These are phyloP conservation scores for Helicostylum pulchrum DNA, from an alignment of 192 early-diverging fungal species.

Conservation along the genomic window DNA sequence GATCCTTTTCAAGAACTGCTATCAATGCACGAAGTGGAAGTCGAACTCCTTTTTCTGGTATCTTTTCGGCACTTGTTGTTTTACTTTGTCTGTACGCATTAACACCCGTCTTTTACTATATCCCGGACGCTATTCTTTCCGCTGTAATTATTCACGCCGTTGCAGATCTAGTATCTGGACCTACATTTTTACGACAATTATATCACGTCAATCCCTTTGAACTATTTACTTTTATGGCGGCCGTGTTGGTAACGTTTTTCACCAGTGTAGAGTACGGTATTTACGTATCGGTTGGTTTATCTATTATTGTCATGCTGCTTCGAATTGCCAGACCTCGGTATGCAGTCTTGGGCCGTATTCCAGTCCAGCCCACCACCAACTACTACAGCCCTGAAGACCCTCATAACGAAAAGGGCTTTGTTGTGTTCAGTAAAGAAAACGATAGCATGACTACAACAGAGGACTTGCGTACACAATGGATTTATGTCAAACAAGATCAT, in stretches of 20 bases:
- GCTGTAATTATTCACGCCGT: slow-evolving; percentile 85
- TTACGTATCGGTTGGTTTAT: slow-evolving; percentile 67
- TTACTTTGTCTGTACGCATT: slow-evolving; percentile 72
- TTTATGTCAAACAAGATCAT: slow-evolving; percentile 25
- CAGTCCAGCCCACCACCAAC: neutral
- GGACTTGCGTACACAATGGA: slow-evolving; percentile 13
- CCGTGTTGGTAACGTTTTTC: slow-evolving; percentile 60
- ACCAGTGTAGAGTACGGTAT: slow-evolving; percentile 65
- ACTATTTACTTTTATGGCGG: slow-evolving; percentile 42
- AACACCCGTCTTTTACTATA: slow-evolving; percentile 77
- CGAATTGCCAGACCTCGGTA: slow-evolving; percentile 69
- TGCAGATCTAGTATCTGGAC: slow-evolving; percentile 63
- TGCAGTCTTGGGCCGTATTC: slow-evolving; percentile 44
- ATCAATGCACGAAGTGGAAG: slow-evolving; percentile 85
- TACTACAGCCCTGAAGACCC: neutral
- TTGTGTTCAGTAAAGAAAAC: neutral
- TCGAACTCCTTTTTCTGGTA: slow-evolving; percentile 69
- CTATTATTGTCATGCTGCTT: slow-evolving; percentile 70
- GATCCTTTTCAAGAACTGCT: slow-evolving; percentile 88
- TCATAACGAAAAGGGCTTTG: neutral
- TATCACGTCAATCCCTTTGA: slow-evolving; percentile 59
- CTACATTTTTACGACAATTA: slow-evolving; percentile 48
- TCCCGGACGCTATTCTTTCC: slow-evolving; percentile 70
- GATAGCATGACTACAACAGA: neutral
- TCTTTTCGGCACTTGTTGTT: slow-evolving; percentile 73